Base-by-base conservation (phyloP, 345 rosid genomes). In the Gossypium anomalum region DNA sequence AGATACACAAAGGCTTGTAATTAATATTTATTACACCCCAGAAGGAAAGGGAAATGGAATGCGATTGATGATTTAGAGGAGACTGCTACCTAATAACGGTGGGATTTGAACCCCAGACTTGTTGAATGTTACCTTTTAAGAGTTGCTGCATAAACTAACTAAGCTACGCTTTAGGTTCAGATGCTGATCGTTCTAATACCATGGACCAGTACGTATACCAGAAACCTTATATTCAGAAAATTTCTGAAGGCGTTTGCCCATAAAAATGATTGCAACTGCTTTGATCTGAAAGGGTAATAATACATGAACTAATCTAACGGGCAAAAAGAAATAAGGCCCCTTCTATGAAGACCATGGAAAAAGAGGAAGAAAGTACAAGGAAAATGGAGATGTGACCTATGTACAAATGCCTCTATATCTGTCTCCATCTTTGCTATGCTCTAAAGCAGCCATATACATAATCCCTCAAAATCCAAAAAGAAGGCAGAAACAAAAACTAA, bases 341-440 rank as follows among this genome's bases (percentile, higher is more conserved):
- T 9, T 59, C 70, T 71, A 70, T 76, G 67, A 78, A 77, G 80
- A 78, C 75, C 80, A 62, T 78, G 67, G 76, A 76, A 82, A 77
- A 70, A 69, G 63, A 44, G 81, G 61, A 70, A 56, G 72, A 29
- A 70, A 51, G 74, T 65, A 77, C 56, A 4, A 82, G 74, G 79
- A 75, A 58, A 78, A 67, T 80, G 83, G 74, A 78, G 83, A 77
- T 13, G 80, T 78, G 86, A 81, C 67, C 80, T 81, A 93, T 89
- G 89, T 91, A 91, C 96, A 89, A 78, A 74, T 81, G 81, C 81
- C 88, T 84, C 85, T 89, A 83, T 86, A 80, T 83, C 78, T 66
- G 82, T 65, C 27, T 85, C 84, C 75, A 76, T 74, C 83, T 75
- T 84, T 84, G 84, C 88, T 62, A 75, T 48, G 62, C 69, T 79